A percentile compares a stretch with the other conserved stretches of the same genome.
phyloP scores from a whole-genome alignment of 2,329 filamentous ascomycete species.

The Monilinia aucupariae region DNA sequence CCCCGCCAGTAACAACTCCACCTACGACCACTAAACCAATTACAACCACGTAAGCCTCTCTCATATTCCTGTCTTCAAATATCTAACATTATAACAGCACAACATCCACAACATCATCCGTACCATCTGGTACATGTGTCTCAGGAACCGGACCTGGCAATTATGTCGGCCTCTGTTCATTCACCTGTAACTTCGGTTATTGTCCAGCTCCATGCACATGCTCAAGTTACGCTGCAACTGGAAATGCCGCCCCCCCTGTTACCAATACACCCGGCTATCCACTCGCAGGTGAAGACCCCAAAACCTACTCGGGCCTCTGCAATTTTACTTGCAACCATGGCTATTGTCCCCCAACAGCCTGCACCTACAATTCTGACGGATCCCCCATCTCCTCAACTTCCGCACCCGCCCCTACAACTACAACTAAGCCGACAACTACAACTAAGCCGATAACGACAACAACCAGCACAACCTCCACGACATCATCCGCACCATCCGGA shows the following conservation, averaged over 20 bases:
- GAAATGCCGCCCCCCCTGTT: background rate
- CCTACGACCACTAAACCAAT: conserved; percentile 13
- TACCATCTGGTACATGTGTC: conserved; percentile 19
- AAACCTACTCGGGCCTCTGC: conserved; percentile 30
- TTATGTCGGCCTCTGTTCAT: conserved; percentile 37
- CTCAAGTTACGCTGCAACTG: background rate
- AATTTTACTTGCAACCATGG: conserved; percentile 30
- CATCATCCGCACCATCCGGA: conserved; percentile 15
- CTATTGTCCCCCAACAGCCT: conserved; percentile 23
- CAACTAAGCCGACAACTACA: background rate
- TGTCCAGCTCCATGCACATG: conserved; percentile 23
- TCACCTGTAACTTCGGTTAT: conserved; percentile 27
- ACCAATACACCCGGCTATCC: conserved; percentile 6
- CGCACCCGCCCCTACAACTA: background rate
- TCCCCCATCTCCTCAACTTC: background rate
- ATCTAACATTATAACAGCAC: conserved; percentile 1
- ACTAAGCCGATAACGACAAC: background rate
- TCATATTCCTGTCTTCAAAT: background rate
- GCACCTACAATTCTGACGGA: conserved; percentile 1
- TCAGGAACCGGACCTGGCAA: conserved; percentile 34
- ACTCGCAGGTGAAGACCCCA: conserved; percentile 1
- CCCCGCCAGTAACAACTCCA: background rate
- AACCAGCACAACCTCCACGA: conserved; percentile 11
- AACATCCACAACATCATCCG: conserved; percentile 11
- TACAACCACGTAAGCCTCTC: conserved; percentile 1